Conservation (phyloP, 352 stramenopile genomes). For the Globisporangium rhizosaccharum region DNA sequence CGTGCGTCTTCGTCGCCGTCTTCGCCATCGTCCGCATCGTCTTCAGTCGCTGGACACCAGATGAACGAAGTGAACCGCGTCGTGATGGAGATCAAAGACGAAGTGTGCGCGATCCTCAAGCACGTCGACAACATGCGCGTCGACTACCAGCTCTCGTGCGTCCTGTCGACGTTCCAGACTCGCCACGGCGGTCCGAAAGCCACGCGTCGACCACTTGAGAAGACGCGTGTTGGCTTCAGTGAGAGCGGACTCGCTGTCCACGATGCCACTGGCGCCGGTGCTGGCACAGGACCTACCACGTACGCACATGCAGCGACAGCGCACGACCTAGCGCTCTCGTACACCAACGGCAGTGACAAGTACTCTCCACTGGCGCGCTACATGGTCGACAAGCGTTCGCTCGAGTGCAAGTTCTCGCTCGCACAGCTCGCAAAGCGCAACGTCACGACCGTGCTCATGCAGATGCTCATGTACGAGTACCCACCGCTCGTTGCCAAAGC, state of each 20-base stretch:
- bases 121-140: constrained; percentile 52
- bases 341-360: constrained; percentile 23
- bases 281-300: constrained; percentile 15
- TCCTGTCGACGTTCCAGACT: constrained; percentile 39
- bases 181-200: constrained; percentile 17
- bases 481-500: constrained; percentile 62
- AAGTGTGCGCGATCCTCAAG: constrained; percentile 58
- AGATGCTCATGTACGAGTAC: constrained; percentile 81
- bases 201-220: constrained; percentile 3
- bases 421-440: constrained; percentile 29
- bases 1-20: not conserved
- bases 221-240: constrained; percentile 1
- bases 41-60: constrained; percentile 17
- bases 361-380: constrained; percentile 43
- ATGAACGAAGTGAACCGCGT: constrained; percentile 40
- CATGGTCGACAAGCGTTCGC: constrained; percentile 35
- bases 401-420: constrained; percentile 64
- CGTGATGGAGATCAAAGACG: constrained; percentile 74
- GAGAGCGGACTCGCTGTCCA: constrained; percentile 4
- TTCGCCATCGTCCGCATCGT: not conserved
- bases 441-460: constrained; percentile 60
- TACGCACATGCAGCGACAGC: constrained; percentile 9
- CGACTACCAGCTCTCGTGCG: constrained; percentile 58
- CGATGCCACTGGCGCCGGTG: constrained; percentile 3
- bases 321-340: constrained; percentile 15